Percentiles rank a stretch among this genome's conserved stretches.
Evolutionary conservation across 257 asterid genomes (phyloP).

Genomic region (Marsdenia floribunda): DNA sequence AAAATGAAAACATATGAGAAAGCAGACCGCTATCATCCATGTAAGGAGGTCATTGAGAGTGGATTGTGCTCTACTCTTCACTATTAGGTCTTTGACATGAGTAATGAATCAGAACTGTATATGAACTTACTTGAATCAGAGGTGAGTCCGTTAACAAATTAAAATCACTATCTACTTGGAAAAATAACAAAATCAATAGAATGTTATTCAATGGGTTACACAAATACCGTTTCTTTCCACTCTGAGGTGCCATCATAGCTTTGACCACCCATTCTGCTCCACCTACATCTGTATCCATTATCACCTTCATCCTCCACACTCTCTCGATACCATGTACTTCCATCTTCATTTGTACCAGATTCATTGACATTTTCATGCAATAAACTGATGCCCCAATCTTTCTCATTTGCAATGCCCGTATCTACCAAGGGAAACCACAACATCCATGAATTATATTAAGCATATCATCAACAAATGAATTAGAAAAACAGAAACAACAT

Average conservation of each 20-base stretch:
- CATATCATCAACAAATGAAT: constrained; percentile 17
- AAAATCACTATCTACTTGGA: background rate
- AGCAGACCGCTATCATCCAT: background rate
- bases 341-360: constrained; percentile 84
- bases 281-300: constrained; percentile 89
- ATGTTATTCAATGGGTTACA: constrained; percentile 11
- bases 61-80: background rate
- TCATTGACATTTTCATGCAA: constrained; percentile 63
- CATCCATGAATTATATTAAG: background rate
- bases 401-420: constrained; percentile 96
- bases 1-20: background rate
- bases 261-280: constrained; percentile 95
- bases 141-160: background rate
- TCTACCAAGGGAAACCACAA: constrained; percentile 33
- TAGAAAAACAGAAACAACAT: background rate
- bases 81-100: background rate
- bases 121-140: background rate
- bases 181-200: background rate
- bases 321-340: constrained; percentile 85
- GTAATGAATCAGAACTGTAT: background rate
- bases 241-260: constrained; percentile 65
- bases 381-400: constrained; percentile 92
- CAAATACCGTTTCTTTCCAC: constrained; percentile 94
- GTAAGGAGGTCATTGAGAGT: background rate
- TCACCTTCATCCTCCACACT: constrained; percentile 93